phyloP scores from a whole-genome alignment of 179 eudicot species.

The Heliamphora pulchella region DNA sequence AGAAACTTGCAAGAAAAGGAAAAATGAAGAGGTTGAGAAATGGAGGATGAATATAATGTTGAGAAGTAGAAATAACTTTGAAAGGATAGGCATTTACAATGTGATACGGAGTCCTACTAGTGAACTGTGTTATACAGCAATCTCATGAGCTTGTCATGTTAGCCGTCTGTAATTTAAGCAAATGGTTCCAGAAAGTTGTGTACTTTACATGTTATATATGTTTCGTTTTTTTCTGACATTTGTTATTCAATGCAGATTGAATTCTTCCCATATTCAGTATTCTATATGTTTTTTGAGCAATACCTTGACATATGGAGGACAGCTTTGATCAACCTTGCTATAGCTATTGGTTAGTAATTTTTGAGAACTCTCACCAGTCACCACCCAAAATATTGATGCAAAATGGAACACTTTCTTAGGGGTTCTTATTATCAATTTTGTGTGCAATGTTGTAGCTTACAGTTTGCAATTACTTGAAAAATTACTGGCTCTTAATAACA shows the following conservation, averaged over 20 bases:
- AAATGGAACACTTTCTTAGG: background rate
- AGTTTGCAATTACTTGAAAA: constrained; percentile 9
- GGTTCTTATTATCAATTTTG: background rate
- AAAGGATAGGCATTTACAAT: too few species aligned
- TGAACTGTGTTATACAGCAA: background rate
- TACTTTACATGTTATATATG: background rate
- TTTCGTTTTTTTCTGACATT: background rate
- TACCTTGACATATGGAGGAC: constrained; percentile 96
- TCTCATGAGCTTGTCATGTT: background rate
- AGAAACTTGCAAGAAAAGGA: too few species aligned
- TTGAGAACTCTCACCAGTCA: background rate
- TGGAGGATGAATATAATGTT: too few species aligned
- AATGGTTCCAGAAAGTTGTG: background rate
- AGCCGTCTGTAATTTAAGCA: background rate
- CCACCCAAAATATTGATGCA: background rate
- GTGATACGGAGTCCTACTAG: background rate
- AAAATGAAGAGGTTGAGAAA: too few species aligned
- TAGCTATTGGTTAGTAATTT: constrained; percentile 76
- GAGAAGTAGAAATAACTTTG: too few species aligned
- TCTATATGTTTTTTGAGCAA: constrained; percentile 95
- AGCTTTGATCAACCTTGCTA: constrained; percentile 88
- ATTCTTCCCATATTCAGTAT: constrained; percentile 91
- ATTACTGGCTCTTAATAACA: background rate
- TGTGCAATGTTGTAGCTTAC: background rate
- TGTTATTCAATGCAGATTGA: constrained; percentile 62